phyloP scores from a whole-genome alignment of 441 rosid species.

The Aleurites moluccanus region DNA sequence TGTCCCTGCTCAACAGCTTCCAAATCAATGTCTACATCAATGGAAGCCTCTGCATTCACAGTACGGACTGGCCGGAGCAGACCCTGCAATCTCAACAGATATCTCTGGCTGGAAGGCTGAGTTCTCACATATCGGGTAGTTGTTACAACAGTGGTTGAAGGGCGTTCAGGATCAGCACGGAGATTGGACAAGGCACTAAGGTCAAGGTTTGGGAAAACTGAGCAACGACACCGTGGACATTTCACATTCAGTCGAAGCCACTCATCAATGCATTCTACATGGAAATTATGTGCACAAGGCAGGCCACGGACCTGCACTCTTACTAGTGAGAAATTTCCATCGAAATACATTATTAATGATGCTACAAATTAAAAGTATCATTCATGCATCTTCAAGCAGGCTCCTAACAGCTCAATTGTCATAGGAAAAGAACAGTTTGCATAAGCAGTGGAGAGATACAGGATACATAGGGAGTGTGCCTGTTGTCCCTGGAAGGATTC shows the following conservation, averaged over 20 bases:
- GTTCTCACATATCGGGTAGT: conserved; percentile 42
- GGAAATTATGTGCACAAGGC: conserved; percentile 99
- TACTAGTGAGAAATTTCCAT: conserved; percentile 20
- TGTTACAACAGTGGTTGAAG: conserved; percentile 40
- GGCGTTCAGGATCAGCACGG: conserved; percentile 61
- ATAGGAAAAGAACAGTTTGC: not conserved
- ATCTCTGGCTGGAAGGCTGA: conserved; percentile 77
- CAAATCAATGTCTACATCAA: conserved; percentile 28
- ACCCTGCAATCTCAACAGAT: conserved; percentile 70
- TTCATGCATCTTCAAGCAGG: not conserved
- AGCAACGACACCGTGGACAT: conserved; percentile 97
- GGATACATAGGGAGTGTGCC: too few relatives aligned
- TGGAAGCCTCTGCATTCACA: conserved; percentile 40
- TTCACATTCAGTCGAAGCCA: conserved; percentile 97
- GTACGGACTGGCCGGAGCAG: conserved; percentile 59
- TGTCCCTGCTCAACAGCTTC: conserved; percentile 49
- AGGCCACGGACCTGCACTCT: conserved; percentile 89
- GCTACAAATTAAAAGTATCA: not conserved
- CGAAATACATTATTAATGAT: not conserved
- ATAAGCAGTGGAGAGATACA: too few relatives aligned
- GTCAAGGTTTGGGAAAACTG: conserved; percentile 96
- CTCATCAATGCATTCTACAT: conserved; percentile 92
- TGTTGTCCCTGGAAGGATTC: too few relatives aligned
- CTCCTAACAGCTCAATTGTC: not conserved
- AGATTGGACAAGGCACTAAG: conserved; percentile 90